Evolutionary conservation across 192 early-diverging fungal species (phyloP).

Genomic region (Paraglomus brasilianum): DNA sequence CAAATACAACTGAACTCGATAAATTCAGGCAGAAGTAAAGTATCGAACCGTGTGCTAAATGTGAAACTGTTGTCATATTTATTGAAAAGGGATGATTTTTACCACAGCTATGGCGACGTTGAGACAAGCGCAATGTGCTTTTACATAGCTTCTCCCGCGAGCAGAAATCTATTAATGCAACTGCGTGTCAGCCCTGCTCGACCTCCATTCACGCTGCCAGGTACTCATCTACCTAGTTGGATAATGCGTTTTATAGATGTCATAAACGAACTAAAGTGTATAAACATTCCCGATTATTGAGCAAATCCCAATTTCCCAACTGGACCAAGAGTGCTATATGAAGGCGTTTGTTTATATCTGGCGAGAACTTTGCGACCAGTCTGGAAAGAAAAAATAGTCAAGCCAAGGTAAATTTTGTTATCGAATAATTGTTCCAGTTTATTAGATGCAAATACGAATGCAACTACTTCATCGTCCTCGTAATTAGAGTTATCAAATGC

Average conservation of each 20-base stretch:
- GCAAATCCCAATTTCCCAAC: neutral
- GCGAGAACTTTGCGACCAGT: slow-evolving; percentile 27
- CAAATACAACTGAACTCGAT: neutral
- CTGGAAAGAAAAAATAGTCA: slow-evolving; percentile 20
- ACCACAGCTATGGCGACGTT: slow-evolving; percentile 18
- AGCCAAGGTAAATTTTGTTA: neutral
- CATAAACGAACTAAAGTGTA: neutral
- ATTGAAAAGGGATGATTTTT: neutral
- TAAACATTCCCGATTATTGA: neutral
- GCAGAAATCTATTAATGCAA: neutral
- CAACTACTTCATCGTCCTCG: no score
- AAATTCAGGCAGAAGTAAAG: neutral
- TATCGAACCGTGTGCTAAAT: neutral
- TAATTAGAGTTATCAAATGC: neutral
- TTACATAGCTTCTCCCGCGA: slow-evolving; percentile 3
- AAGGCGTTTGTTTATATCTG: slow-evolving; percentile 22
- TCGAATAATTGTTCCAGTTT: neutral
- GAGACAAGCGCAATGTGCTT: slow-evolving; percentile 21
- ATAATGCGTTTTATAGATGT: neutral
- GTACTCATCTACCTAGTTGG: neutral
- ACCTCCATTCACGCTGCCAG: neutral
- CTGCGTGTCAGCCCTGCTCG: neutral
- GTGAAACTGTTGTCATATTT: neutral
- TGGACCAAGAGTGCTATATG: slow-evolving; percentile 1
- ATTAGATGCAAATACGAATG: neutral